phyloP scores from a whole-genome alignment of 345 rosid species.

The Mangifera indica region DNA sequence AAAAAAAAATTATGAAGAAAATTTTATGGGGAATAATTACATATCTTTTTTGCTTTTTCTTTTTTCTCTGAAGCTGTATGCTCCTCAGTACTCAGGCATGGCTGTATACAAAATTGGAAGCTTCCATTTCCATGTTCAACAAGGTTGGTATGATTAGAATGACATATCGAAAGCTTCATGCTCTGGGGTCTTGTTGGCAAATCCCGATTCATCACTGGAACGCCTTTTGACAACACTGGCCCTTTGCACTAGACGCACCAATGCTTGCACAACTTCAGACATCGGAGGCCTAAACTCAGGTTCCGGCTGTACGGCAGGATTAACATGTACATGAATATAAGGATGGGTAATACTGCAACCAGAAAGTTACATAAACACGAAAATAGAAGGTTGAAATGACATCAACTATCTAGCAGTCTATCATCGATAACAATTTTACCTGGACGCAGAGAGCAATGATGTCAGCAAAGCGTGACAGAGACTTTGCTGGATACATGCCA shows the following conservation, averaged over 20 bases:
- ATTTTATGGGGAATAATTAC: conserved; percentile 27
- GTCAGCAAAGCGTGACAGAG: conserved; percentile 96
- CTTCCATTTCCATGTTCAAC: conserved; percentile 10
- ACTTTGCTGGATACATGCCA: conserved; percentile 99
- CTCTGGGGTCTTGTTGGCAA: conserved; percentile 78
- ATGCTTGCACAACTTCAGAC: conserved; percentile 97
- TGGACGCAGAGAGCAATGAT: conserved; percentile 95
- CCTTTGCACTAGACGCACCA: conserved; percentile 90
- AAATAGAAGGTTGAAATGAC: neutral
- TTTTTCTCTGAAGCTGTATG: conserved; percentile 2
- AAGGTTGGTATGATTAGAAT: conserved; percentile 30
- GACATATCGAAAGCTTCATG: conserved; percentile 72
- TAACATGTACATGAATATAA: neutral
- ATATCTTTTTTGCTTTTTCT: conserved; percentile 6
- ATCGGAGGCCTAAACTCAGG: conserved; percentile 99
- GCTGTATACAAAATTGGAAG: conserved; percentile 18
- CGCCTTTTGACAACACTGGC: conserved; percentile 83
- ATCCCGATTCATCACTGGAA: conserved; percentile 84
- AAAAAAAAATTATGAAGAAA: conserved; percentile 6
- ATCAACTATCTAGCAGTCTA: no score
- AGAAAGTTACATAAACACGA: neutral
- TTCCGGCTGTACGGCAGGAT: conserved; percentile 59
- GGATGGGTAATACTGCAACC: neutral
- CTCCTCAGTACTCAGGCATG: conserved; percentile 6
- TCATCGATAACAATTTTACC: conserved; percentile 42